These are phyloP conservation scores for Diaporthe citrichinensis DNA, from an alignment of 2,329 filamentous ascomycete species.

Conservation along the genomic window DNA sequence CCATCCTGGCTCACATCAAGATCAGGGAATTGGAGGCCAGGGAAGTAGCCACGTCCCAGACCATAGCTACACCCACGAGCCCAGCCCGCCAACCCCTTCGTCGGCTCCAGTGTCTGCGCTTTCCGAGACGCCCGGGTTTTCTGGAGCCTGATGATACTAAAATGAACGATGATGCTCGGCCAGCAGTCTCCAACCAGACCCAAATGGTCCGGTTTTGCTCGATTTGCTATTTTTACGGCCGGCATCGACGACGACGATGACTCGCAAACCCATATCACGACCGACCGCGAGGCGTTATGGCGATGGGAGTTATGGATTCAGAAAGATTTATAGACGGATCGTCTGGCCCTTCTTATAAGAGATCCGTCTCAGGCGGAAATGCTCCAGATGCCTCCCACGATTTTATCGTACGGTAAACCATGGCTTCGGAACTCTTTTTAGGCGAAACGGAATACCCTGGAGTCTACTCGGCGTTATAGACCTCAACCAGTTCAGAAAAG, in stretches of 20 bases:
- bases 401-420: not conserved
- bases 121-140: not conserved
- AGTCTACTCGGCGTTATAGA: slow-evolving; percentile 30
- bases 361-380: not conserved
- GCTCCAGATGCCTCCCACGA: not conserved
- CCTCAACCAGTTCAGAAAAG: not conserved
- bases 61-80: slow-evolving; percentile 12
- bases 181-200: too few species aligned
- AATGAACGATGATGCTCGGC: not conserved
- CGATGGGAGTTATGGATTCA: slow-evolving; percentile 2
- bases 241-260: not conserved
- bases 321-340: not conserved
- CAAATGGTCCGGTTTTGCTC: not conserved
- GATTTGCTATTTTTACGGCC: not conserved
- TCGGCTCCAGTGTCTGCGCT: not conserved
- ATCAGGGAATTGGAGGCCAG: slow-evolving; percentile 5
- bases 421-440: not conserved
- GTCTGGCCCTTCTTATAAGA: not conserved
- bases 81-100: not conserved
- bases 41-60: not conserved
- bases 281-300: slow-evolving; percentile 1
- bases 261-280: not conserved
- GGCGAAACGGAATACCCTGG: slow-evolving; percentile 26
- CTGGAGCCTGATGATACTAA: not conserved
- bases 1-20: slow-evolving; percentile 8